Evolutionary conservation across 169 alveolate species (phyloP), one percentile per base, ranked within the genome.

Genomic region (Cryptosporidium andersoni): DNA sequence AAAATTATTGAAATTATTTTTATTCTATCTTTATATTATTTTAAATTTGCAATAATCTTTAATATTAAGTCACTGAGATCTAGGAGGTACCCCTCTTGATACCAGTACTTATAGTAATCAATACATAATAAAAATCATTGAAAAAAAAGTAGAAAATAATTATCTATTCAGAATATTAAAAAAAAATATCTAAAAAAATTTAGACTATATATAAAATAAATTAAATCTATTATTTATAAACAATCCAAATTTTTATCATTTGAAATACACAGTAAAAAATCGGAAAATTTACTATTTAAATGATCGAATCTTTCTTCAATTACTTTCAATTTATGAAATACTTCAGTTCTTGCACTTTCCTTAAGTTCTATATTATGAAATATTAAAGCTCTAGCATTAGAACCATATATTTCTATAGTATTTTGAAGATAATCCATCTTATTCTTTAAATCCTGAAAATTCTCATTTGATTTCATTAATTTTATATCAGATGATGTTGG

Each of bases 391-490:
- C 85, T 74, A 2, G 85, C 55, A 11, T 60, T 53, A 3, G 12
- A 5, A 12, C 85, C 85, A 60, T 56, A 74, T 1, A 56, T 39
- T 37, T 74, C 85, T 45, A 74, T 49, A 12, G 67, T 58, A 12
- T 74, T 48, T n/a, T 68, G 37, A 39, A 74, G 85, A n/a, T 58
- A 43, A 14, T 74, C 85, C 67, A 74, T 74, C 40, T 64, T 74
- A 4, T 74, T 68, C 45, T 36, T 60, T 58, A 74, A 74, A 1
- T 74, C 51, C 1, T 66, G 2, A 48, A 58, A 74, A 40, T 68
- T 68, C 11, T 43, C 40, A 36, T 74, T 74, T 5, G 85, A 53
- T 9, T 43, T 74, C n/a, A 74, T 47, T 12, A 68, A 68, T 39
- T 74, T 66, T 11, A 74, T 47, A 16, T 11, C 62, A 1, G 68